These are phyloP conservation scores for Cucurbita argyrosperma DNA, from an alignment of 306 rosid species.

Conservation along the genomic window DNA sequence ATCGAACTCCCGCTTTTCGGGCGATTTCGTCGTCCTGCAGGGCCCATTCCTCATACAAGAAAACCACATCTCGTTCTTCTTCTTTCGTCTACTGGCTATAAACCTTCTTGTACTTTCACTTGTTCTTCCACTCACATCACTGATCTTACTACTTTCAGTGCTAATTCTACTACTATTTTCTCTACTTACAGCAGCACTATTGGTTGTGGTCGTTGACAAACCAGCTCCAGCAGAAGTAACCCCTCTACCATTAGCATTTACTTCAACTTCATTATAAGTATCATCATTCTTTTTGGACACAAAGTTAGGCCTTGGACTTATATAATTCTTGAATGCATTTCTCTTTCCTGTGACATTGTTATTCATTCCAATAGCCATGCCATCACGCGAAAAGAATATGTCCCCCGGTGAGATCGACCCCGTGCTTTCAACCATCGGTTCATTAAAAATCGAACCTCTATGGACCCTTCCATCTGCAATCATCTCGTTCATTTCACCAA, in stretches of 20 bases:
- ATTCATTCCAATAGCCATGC: conserved; percentile 19
- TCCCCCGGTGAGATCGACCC: conserved; percentile 61
- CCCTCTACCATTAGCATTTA: conserved; percentile 17
- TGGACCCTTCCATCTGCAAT: conserved; percentile 37
- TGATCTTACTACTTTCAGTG: conserved; percentile 23
- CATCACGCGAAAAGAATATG: conserved; percentile 68
- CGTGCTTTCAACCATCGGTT: conserved; percentile 19
- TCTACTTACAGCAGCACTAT: conserved; percentile 34
- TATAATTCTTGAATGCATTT: conserved; percentile 10
- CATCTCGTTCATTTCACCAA: conserved; percentile 56
- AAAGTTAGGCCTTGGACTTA: conserved; percentile 19
- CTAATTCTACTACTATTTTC: conserved; percentile 25
- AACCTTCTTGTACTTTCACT: conserved; percentile 44
- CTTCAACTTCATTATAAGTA: conserved; percentile 12
- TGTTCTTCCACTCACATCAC: conserved; percentile 38
- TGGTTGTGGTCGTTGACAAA: conserved; percentile 21
- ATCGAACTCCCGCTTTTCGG: conserved; percentile 32
- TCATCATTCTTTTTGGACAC: conserved; percentile 13
- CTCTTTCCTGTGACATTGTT: conserved; percentile 16
- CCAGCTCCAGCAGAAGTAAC: conserved; percentile 9
- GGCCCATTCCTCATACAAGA: conserved; percentile 51
- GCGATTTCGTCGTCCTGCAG: conserved; percentile 45
- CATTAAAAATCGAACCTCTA: conserved; percentile 3
- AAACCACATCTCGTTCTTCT: conserved; percentile 44
- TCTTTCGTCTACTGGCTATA: conserved; percentile 35